Base-by-base conservation (phyloP, 768 basidiomycete species). In the Naganishia friedmannii region DNA sequence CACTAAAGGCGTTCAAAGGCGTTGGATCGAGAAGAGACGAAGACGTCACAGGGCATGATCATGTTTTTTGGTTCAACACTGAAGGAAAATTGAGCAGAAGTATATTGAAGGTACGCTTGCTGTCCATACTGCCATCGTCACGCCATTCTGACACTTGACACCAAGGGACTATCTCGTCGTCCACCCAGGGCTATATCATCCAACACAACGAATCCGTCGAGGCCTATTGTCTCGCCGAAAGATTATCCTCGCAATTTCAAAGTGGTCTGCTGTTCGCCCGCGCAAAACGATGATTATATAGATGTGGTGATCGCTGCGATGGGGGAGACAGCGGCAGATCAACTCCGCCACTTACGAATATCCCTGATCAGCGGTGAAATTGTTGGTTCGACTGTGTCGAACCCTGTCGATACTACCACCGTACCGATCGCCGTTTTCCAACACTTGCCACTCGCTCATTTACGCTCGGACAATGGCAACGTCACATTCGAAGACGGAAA, bases 1-100 rank as follows among this genome's bases (percentile, higher is more conserved):
- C 60, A 2, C 6, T 29, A 26, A 26, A 23, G n/a, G 39, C 23
- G 21, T 26, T n/a, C 60, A 26, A 9, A 17, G 29, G 26, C 15
- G 23, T 26, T 3, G 39, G 26, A 63, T 28, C 26, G 23, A 63
- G 48, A 51, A 51, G n/a, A 45, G 39, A 63, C 15, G 60, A 63
- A 19, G 60, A 63, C 39, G 39, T n/a, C 12, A 42, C 42, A n/a
- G 60, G 60, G 1, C 60, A 63, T 28, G 60, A 63, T 63, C 60
- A 63, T 63, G 39, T 63, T 19, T 63, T 63, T 17, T 63, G 60
- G 60, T 42, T 63, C 39, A 28, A 63, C 23, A n/a, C 9, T 13
- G n/a, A 42, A 23, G 60, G 60, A 45, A 63, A 29, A 29, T n/a
- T 63, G 42, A 23, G 4, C 21, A 42, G 60, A 12, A 63, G 26